phyloP scores from a whole-genome alignment of 768 basidiomycete genomes.

The Ramaria rubella region DNA sequence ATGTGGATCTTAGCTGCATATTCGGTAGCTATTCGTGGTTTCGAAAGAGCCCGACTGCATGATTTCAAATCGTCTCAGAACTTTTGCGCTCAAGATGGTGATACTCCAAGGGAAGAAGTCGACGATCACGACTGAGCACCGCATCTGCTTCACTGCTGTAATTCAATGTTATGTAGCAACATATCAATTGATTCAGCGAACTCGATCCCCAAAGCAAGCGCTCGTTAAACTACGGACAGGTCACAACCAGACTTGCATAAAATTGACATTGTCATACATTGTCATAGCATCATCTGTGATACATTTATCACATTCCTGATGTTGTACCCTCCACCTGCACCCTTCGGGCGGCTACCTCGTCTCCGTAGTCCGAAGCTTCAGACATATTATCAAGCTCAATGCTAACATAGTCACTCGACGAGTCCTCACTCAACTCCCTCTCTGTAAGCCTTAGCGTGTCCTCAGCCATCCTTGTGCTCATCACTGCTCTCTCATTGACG shows the following conservation, averaged over 20 bases:
- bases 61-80: conserved; percentile 40
- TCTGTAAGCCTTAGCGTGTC: background rate
- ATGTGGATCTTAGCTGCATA: conserved; percentile 49
- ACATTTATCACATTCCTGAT: background rate
- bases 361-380: background rate
- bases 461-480: background rate
- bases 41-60: conserved; percentile 47
- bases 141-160: too few relatives aligned
- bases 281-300: too few relatives aligned
- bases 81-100: background rate
- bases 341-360: background rate
- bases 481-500: background rate
- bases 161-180: too few relatives aligned
- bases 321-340: background rate
- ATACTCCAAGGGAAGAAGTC: background rate
- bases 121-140: background rate
- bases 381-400: background rate
- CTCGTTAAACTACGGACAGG: too few relatives aligned
- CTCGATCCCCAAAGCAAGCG: too few relatives aligned
- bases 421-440: background rate
- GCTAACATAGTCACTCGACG: background rate
- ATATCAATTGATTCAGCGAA: too few relatives aligned
- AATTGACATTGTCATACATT: too few relatives aligned
- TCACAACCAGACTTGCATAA: too few relatives aligned
- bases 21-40: conserved; percentile 62